Conservation (phyloP, 2,329 filamentous ascomycete genomes). For the Epichloe festucae region DNA sequence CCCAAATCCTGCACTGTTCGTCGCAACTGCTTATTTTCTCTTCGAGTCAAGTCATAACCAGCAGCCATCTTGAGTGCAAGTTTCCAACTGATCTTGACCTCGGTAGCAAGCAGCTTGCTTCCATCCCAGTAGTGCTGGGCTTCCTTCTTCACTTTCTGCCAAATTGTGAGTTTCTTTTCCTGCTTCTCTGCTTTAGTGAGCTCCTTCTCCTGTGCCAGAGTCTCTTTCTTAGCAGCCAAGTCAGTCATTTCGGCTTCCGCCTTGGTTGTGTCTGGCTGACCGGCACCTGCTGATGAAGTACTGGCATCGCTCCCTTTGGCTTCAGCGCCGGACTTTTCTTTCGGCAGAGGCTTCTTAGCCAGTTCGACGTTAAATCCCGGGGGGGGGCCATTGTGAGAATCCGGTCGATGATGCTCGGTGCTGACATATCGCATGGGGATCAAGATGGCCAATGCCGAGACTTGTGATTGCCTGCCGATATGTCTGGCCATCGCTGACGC, state of each 20-base stretch:
- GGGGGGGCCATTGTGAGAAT: constrained; percentile 55
- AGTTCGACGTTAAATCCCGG: constrained; percentile 85
- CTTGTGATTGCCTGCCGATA: constrained; percentile 30
- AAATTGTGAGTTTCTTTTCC: constrained; percentile 75
- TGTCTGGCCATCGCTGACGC: constrained; percentile 34
- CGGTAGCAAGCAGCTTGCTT: constrained; percentile 83
- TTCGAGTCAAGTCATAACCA: constrained; percentile 87
- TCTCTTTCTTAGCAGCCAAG: constrained; percentile 51
- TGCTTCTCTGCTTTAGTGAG: constrained; percentile 45
- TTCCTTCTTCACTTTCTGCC: constrained; percentile 93
- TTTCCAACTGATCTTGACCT: constrained; percentile 84
- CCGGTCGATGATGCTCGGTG: constrained; percentile 45
- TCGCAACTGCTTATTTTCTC: constrained; percentile 85
- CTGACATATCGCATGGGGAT: constrained; percentile 43
- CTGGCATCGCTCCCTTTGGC: constrained; percentile 16
- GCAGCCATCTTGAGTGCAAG: constrained; percentile 94
- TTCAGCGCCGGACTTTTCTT: constrained; percentile 30
- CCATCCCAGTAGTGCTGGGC: constrained; percentile 94
- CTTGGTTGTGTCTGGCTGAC: constrained; percentile 22
- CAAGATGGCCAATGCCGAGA: constrained; percentile 42
- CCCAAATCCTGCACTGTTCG: constrained; percentile 89
- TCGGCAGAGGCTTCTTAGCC: constrained; percentile 70
- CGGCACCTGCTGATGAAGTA: constrained; percentile 17
- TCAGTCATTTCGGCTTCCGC: constrained; percentile 41
- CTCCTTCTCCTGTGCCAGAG: constrained; percentile 47